Conservation (phyloP, 768 basidiomycete genomes). For the Mycena floridula region DNA sequence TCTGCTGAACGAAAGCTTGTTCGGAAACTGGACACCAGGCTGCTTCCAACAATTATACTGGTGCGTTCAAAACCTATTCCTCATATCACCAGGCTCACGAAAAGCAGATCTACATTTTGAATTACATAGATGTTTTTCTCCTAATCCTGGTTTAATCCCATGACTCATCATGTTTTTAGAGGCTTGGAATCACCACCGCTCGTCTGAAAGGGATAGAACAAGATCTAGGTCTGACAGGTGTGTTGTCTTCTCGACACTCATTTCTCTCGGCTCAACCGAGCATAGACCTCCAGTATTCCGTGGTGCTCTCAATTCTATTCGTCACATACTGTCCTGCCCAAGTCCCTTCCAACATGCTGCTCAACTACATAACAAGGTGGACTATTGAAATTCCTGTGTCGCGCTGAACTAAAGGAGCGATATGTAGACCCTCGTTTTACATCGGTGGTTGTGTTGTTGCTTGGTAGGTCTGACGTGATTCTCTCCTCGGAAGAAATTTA, state of each 20-base stretch:
- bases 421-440: no score
- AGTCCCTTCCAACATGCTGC: conserved; percentile 66
- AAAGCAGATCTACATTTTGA: conserved; percentile 63
- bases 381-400: no score
- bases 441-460: no score
- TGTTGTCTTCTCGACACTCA: not conserved
- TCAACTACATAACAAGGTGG: no score
- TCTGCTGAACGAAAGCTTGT: conserved; percentile 39
- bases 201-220: conserved; percentile 44
- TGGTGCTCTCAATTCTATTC: conserved; percentile 46
- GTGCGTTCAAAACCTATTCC: no score
- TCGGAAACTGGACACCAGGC: conserved; percentile 47
- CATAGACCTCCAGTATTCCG: conserved; percentile 40
- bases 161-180: conserved; percentile 18
- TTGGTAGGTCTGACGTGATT: no score
- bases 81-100: no score
- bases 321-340: conserved; percentile 60
- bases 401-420: no score
- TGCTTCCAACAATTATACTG: conserved; percentile 55
- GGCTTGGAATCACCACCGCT: conserved; percentile 45
- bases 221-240: conserved; percentile 40
- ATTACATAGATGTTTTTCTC: conserved; percentile 54
- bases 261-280: conserved; percentile 13
- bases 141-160: not conserved
- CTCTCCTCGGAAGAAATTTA: no score